Conservation (phyloP, 805 yeast species). For the Ogataea degrootiae region DNA sequence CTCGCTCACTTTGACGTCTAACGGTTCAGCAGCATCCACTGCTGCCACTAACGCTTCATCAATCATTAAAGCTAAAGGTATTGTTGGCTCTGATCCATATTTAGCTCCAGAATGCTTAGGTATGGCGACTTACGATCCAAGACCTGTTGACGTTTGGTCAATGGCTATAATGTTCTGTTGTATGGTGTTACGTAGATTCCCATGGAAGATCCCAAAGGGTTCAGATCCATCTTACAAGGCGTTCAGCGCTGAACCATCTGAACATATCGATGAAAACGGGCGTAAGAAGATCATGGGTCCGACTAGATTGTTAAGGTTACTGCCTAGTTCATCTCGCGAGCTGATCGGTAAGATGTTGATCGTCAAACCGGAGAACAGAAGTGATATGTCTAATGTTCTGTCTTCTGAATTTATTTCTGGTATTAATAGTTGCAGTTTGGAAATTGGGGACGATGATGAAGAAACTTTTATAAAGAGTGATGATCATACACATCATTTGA, state of each 20-base stretch:
- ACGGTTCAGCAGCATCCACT: neutral
- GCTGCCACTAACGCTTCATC: slow-evolving; percentile 23
- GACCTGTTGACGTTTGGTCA: slow-evolving; percentile 90
- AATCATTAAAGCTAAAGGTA: slow-evolving; percentile 68
- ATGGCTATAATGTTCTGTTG: slow-evolving; percentile 89
- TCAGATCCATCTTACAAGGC: slow-evolving; percentile 71
- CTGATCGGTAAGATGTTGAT: slow-evolving; percentile 63
- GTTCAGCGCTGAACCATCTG: slow-evolving; percentile 37
- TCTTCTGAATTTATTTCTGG: slow-evolving; percentile 52
- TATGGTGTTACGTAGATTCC: slow-evolving; percentile 80
- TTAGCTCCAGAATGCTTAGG: slow-evolving; percentile 86
- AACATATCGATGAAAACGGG: slow-evolving; percentile 23
- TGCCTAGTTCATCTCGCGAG: slow-evolving; percentile 63
- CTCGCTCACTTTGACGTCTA: neutral
- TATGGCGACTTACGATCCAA: slow-evolving; percentile 63
- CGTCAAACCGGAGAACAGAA: slow-evolving; percentile 54
- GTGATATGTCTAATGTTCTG: slow-evolving; percentile 51
- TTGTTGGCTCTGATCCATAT: slow-evolving; percentile 95
- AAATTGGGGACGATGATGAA: slow-evolving; percentile 17
- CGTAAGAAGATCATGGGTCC: slow-evolving; percentile 47
- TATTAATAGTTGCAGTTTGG: slow-evolving; percentile 51
- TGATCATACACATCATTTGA: slow-evolving; percentile 61
- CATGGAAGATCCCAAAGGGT: slow-evolving; percentile 90
- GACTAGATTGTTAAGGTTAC: slow-evolving; percentile 59
- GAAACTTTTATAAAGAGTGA: slow-evolving; percentile 18